Evolutionary conservation across 805 yeast genomes (phyloP).

Genomic region (Suhomyces tanzawaensis): DNA sequence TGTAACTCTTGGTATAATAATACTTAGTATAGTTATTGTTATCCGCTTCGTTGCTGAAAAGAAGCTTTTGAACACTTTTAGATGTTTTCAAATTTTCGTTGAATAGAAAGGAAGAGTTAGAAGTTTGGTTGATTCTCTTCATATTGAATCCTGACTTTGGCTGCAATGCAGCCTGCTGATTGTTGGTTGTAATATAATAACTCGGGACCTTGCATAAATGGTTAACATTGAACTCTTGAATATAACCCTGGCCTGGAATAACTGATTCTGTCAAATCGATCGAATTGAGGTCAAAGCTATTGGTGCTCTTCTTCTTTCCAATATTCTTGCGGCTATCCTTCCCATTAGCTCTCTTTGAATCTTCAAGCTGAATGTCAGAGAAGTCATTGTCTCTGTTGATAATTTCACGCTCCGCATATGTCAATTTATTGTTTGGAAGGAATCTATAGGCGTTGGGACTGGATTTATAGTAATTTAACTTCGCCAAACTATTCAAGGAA

Average conservation of each 20-base stretch:
- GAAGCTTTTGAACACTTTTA: slow-evolving; percentile 35
- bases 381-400: slow-evolving; percentile 28
- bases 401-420: slow-evolving; percentile 34
- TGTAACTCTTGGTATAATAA: slow-evolving; percentile 37
- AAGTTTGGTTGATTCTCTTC: slow-evolving; percentile 16
- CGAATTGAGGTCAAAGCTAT: slow-evolving; percentile 37
- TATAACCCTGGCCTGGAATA: slow-evolving; percentile 44
- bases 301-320: slow-evolving; percentile 32
- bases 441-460: slow-evolving; percentile 20
- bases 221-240: slow-evolving; percentile 41
- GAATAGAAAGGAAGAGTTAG: slow-evolving; percentile 21
- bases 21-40: slow-evolving; percentile 34
- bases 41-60: slow-evolving; percentile 36
- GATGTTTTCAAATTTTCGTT: slow-evolving; percentile 28
- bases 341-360: slow-evolving; percentile 1
- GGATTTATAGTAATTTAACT: slow-evolving; percentile 37
- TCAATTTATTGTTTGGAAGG: slow-evolving; percentile 28
- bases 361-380: slow-evolving; percentile 16
- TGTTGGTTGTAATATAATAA: slow-evolving; percentile 34
- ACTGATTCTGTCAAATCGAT: slow-evolving; percentile 39
- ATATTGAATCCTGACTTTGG: slow-evolving; percentile 3
- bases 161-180: slow-evolving; percentile 16
- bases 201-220: slow-evolving; percentile 43
- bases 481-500: slow-evolving; percentile 30
- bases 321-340: slow-evolving; percentile 23